A percentile compares a stretch with the other conserved stretches of the same genome.
Conservation (phyloP, 73 alveolate genomes). For the Stentor coeruleus region DNA sequence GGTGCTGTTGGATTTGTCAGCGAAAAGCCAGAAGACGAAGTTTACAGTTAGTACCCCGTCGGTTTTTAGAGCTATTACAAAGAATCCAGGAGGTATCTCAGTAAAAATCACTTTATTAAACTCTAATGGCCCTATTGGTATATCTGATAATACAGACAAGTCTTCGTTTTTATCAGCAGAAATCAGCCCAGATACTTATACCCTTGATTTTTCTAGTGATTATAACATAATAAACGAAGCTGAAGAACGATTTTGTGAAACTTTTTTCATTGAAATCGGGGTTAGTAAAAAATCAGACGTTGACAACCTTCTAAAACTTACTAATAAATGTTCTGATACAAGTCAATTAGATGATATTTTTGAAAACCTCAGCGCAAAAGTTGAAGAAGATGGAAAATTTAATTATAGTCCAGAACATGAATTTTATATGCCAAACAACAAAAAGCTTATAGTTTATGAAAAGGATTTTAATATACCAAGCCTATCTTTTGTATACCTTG, state of each 20-base stretch:
- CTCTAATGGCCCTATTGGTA: not conserved
- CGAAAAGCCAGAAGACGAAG: not conserved
- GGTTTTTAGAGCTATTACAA: not conserved
- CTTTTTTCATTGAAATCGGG: constrained; percentile 12
- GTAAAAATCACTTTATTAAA: not conserved
- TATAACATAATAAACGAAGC: not conserved
- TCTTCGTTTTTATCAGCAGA: not conserved
- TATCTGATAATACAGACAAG: not conserved
- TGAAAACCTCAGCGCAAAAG: not conserved
- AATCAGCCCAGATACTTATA: not conserved
- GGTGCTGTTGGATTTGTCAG: not conserved
- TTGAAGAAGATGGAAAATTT: not conserved
- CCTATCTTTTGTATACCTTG: not conserved
- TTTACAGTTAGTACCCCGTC: not conserved
- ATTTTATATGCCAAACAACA: not conserved
- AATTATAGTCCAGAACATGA: not conserved
- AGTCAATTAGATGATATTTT: not conserved
- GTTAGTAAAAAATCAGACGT: not conserved
- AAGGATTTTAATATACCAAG: not conserved
- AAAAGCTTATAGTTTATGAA: not conserved
- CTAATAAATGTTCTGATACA: not conserved
- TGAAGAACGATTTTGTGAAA: constrained; percentile 6
- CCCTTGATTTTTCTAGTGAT: not conserved
- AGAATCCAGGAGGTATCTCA: not conserved
- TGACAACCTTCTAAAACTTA: not conserved